phyloP scores from a whole-genome alignment of 1,139 yeast species.

The Debaryomycetaceae sp. region DNA sequence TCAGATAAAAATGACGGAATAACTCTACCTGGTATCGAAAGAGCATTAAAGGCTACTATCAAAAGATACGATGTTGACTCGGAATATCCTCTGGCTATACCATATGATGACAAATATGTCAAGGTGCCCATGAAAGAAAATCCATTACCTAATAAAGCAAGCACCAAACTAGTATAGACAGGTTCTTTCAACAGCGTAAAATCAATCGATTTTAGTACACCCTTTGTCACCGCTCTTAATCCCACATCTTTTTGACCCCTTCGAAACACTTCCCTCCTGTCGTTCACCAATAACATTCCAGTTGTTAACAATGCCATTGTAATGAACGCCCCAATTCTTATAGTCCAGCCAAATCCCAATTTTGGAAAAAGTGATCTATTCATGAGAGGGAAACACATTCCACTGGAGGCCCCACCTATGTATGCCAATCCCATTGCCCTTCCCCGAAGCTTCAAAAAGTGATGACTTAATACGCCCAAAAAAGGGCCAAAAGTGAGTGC shows the following conservation, averaged over 20 bases:
- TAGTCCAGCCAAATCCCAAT: slow-evolving; percentile 62
- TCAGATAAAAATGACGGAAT: slow-evolving; percentile 50
- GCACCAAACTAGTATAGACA: slow-evolving; percentile 34
- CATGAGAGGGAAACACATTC: slow-evolving; percentile 55
- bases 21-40: slow-evolving; percentile 47
- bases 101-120: slow-evolving; percentile 52
- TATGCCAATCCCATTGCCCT: slow-evolving; percentile 56
- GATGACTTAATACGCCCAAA: slow-evolving; percentile 58
- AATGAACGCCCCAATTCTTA: slow-evolving; percentile 51
- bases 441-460: slow-evolving; percentile 54
- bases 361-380: slow-evolving; percentile 42
- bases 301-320: slow-evolving; percentile 38
- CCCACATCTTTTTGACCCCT: slow-evolving; percentile 17
- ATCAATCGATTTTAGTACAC: slow-evolving; percentile 26
- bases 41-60: slow-evolving; percentile 43
- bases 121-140: slow-evolving; percentile 47
- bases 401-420: slow-evolving; percentile 63
- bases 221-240: neutral
- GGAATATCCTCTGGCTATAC: slow-evolving; percentile 38
- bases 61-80: slow-evolving; percentile 41
- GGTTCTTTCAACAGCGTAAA: slow-evolving; percentile 39
- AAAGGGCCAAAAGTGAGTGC: slow-evolving; percentile 58
- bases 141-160: slow-evolving; percentile 47
- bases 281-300: slow-evolving; percentile 42
- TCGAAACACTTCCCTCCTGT: slow-evolving; percentile 9